phyloP scores from a whole-genome alignment of 2,329 filamentous ascomycete species.

The Diplodia mutila region DNA sequence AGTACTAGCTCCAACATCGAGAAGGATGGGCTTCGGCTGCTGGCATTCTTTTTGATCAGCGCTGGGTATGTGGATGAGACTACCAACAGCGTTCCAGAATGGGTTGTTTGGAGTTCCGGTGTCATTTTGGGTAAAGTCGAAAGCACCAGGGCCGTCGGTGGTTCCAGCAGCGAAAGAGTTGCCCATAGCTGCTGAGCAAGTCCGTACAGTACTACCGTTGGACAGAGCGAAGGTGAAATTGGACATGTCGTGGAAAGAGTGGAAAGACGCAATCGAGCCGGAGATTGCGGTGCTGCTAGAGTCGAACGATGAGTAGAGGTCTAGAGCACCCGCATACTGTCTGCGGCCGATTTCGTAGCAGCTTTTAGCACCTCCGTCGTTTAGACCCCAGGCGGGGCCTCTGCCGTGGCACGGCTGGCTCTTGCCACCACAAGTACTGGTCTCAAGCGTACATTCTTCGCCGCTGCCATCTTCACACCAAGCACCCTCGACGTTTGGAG shows the following conservation, averaged over 20 bases:
- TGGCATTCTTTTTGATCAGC: slow-evolving; percentile 76
- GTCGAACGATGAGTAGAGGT: slow-evolving; percentile 60
- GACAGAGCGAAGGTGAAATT: slow-evolving; percentile 73
- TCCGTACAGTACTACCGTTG: slow-evolving; percentile 71
- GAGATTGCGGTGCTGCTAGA: slow-evolving; percentile 55
- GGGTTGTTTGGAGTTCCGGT: slow-evolving; percentile 76
- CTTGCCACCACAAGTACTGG: slow-evolving; percentile 80
- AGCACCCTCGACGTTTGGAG: slow-evolving; percentile 83
- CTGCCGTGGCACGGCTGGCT: slow-evolving; percentile 74
- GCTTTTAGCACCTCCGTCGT: slow-evolving; percentile 68
- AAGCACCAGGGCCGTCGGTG: slow-evolving; percentile 85
- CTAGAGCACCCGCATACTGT: slow-evolving; percentile 67
- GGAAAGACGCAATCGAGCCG: slow-evolving; percentile 77
- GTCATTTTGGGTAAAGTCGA: slow-evolving; percentile 91
- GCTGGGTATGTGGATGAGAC: slow-evolving; percentile 70
- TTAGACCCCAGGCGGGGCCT: slow-evolving; percentile 68
- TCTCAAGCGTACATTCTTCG: slow-evolving; percentile 71
- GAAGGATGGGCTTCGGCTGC: slow-evolving; percentile 77
- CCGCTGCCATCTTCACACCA: slow-evolving; percentile 83
- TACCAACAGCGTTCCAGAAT: slow-evolving; percentile 77
- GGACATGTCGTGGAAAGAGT: slow-evolving; percentile 82
- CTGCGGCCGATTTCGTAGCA: slow-evolving; percentile 76
- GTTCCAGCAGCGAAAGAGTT: slow-evolving; percentile 94
- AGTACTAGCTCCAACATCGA: slow-evolving; percentile 83
- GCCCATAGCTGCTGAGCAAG: slow-evolving; percentile 85